These are phyloP conservation scores for Tylopilus sp. DNA, from an alignment of 768 basidiomycete species.

Conservation along the genomic window DNA sequence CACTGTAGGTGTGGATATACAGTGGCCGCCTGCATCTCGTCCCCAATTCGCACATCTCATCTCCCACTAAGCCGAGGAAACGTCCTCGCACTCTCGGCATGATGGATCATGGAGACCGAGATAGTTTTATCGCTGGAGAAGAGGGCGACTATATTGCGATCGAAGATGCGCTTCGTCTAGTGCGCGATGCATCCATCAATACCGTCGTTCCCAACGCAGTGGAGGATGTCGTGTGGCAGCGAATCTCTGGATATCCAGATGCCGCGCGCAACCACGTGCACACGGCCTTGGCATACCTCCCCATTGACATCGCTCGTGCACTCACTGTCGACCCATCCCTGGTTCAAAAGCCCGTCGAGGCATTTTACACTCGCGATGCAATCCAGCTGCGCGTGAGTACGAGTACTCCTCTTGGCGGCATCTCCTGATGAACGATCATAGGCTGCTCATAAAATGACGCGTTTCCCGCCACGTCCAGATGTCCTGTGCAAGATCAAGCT, in stretches of 20 bases:
- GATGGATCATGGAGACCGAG: slow-evolving; percentile 52
- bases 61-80: slow-evolving; percentile 51
- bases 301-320: slow-evolving; percentile 73
- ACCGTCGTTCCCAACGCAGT: slow-evolving; percentile 62
- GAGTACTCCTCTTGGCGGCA: not conserved
- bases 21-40: slow-evolving; percentile 81
- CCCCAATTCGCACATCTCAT: slow-evolving; percentile 73
- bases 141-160: slow-evolving; percentile 51
- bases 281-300: slow-evolving; percentile 72
- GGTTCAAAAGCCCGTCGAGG: slow-evolving; percentile 82
- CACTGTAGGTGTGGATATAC: slow-evolving; percentile 87
- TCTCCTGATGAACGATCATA: slow-evolving; percentile 31
- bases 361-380: slow-evolving; percentile 95
- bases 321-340: slow-evolving; percentile 61
- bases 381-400: slow-evolving; percentile 76
- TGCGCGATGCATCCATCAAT: slow-evolving; percentile 49
- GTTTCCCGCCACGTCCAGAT: slow-evolving; percentile 75
- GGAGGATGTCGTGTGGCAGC: slow-evolving; percentile 64
- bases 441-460: slow-evolving; percentile 86
- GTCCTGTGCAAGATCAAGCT: slow-evolving; percentile 63
- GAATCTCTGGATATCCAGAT: slow-evolving; percentile 76
- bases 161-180: slow-evolving; percentile 60
- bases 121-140: slow-evolving; percentile 35
- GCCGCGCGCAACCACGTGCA: slow-evolving; percentile 69
- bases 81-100: slow-evolving; percentile 43